Evolutionary conservation across 148 eudicot species (phyloP).

Genomic region (Beta vulgaris): DNA sequence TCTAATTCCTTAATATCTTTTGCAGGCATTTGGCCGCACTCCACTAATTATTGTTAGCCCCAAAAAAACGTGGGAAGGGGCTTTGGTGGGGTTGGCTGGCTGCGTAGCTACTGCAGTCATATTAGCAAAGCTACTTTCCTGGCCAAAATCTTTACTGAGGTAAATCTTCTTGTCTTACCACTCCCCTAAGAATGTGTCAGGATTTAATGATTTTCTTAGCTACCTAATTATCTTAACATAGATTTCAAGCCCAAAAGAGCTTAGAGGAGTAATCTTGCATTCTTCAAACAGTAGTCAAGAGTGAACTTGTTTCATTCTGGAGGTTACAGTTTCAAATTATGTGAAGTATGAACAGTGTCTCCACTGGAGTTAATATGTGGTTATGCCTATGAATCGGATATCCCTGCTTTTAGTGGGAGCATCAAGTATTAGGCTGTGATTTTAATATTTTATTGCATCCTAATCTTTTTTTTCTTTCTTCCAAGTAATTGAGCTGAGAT

Average conservation of each 20-base stretch:
- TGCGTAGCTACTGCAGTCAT: constrained; percentile 70
- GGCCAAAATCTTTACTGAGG: constrained; percentile 80
- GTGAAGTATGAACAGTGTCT: background rate
- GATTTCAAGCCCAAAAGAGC: background rate
- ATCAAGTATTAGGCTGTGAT: background rate
- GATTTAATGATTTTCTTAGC: background rate
- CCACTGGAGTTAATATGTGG: background rate
- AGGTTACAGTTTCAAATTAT: background rate
- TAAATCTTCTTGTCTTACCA: constrained; percentile 17
- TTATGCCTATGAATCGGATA: background rate
- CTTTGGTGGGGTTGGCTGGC: constrained; percentile 71
- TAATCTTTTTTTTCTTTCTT: background rate
- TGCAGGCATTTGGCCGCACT: constrained; percentile 87
- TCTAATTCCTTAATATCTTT: background rate
- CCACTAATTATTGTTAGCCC: constrained; percentile 86
- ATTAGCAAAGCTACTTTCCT: constrained; percentile 61
- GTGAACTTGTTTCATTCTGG: background rate
- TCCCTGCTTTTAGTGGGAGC: background rate
- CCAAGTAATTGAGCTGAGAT: background rate
- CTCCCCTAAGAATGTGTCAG: background rate
- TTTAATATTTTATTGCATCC: background rate
- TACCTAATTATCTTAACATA: background rate
- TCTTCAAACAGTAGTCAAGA: background rate
- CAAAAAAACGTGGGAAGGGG: constrained; percentile 99
- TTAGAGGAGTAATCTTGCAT: background rate